Evolutionary conservation across 345 rosid species (phyloP), one percentile per base, ranked within the genome.

Genomic region (Anacardium occidentale): DNA sequence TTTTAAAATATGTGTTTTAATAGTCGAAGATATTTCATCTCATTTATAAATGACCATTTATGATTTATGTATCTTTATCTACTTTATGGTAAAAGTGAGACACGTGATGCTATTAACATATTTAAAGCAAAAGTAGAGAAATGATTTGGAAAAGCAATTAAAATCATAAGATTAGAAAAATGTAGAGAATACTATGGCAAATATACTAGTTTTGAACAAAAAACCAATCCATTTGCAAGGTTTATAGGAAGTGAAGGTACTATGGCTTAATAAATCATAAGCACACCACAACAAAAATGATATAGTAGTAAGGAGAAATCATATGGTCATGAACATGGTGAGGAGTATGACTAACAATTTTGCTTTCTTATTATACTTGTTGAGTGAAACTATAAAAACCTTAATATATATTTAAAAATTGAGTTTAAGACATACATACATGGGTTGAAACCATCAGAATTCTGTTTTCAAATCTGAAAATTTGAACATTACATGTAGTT

Each of bases 141-240:
- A 54, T 2, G 34, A 55, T 55, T 68, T 26, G 18, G 22, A 4
- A 68, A 53, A 37, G 0, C 22, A 15, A 32, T 34, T 15, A 55
- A 54, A 54, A 68, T 68, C 18, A 13, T 37, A 0, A n/a, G 20
- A 34, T 68, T 0, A 24, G 2, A 68, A 52, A 51, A 2, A 26
- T 22, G 21, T 68, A 29, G 71, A 51, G 62, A 32, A 40, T 68
- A 50, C 32, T 68, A 52, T 11, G n/a, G 62, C 11, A 12, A 13
- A 13, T 52, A 53, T 2, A 42, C 5, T 3, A 48, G 21, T 4
- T 26, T 17, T 18, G 0, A 29, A 68, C 48, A 68, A 26, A 52
- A 54, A 4, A 1, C 5, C 5, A 18, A 50, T n/a, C 0, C 7
- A 25, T 54, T 68, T 68, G 50, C 29, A 10, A 56, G 12, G 21